Base-by-base conservation (phyloP, 2,329 filamentous ascomycete species). In the Trichophyton equinum region DNA sequence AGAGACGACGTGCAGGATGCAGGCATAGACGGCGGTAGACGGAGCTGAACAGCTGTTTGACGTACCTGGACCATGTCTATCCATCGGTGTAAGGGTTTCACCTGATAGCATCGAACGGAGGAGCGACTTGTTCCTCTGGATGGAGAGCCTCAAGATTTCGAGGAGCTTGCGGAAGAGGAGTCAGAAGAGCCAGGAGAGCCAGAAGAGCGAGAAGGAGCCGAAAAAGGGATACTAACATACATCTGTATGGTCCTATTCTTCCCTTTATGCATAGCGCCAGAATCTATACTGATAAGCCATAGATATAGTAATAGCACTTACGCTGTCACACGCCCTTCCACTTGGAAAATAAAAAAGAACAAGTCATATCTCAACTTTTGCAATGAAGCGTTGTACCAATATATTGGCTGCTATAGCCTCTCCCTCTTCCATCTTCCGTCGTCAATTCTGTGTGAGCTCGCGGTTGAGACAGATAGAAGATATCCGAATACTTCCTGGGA, bases 371-470 rank as follows among this genome's bases (percentile, higher is more conserved):
- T 44, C 40, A 18, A 44, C 11, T 7, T 1, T 36, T 11, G 49
- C 38, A 3, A 49, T 59, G 44, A 59, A 51, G 51, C 47, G 33
- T 11, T 42, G 55, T 38, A 42, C n/a, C 55, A 38, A 7, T 13
- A 13, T 40, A 30, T 4, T 36, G 27, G 25, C 38, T 22, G 25
- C 22, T 22, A 36, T 47, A 20, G 33, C 20, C 30, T 4, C 53
- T 33, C 27, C 25, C 13, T 15, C 22, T 44, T 6, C 42, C 1
- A 8, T 27, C 27, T 46, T 18, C 15, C 25, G 25, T 60, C 74
- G 77, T 66, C 66, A 65, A 64, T 80, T 81, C 62, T 77, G 74
- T 4, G 68, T 68, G n/a, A 75, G 76, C 11, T 62, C 70, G n/a
- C 62, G 61, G 38, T 68, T 72, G 65, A 67, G 66, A 58, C 75